These are phyloP conservation scores for Plectosphaerella cucumerina DNA, from an alignment of 2,329 filamentous ascomycete genomes.

Conservation along the genomic window DNA sequence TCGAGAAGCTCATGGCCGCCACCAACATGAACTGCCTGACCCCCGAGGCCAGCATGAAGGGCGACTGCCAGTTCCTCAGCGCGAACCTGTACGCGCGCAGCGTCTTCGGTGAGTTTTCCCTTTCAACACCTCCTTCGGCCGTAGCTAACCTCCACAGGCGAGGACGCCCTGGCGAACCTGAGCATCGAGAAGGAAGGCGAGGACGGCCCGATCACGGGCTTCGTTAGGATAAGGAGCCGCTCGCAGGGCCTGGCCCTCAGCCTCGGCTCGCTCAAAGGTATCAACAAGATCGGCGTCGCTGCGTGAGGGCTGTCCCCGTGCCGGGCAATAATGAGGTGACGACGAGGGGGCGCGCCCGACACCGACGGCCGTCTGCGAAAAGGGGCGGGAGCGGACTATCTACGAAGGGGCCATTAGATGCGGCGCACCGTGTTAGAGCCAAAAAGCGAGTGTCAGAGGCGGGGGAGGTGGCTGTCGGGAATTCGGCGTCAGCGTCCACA, in stretches of 20 bases:
- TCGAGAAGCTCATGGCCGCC: conserved; percentile 91
- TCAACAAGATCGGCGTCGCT: conserved; percentile 70
- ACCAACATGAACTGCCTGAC: conserved; percentile 99
- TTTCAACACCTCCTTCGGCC: conserved; percentile 5
- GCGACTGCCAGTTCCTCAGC: conserved; percentile 96
- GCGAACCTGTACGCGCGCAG: conserved; percentile 95
- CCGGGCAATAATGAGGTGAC: no score
- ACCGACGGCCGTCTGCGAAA: background rate
- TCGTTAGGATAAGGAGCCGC: conserved; percentile 95
- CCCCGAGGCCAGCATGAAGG: conserved; percentile 91
- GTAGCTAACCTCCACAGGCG: conserved; percentile 54
- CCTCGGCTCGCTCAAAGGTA: conserved; percentile 87
- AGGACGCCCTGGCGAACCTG: conserved; percentile 95
- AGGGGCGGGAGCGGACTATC: background rate
- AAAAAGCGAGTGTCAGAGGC: background rate
- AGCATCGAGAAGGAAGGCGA: conserved; percentile 98
- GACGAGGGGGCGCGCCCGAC: no score
- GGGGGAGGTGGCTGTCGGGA: background rate
- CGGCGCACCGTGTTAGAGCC: background rate
- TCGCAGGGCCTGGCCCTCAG: conserved; percentile 93
- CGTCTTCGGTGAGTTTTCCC: conserved; percentile 80
- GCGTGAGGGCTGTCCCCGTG: conserved; percentile 17
- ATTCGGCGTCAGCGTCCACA: conserved; percentile 3
- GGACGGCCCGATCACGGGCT: conserved; percentile 91
- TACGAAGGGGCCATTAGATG: background rate